phyloP scores from a whole-genome alignment of 768 basidiomycete species.

The Podaxis sp. region DNA sequence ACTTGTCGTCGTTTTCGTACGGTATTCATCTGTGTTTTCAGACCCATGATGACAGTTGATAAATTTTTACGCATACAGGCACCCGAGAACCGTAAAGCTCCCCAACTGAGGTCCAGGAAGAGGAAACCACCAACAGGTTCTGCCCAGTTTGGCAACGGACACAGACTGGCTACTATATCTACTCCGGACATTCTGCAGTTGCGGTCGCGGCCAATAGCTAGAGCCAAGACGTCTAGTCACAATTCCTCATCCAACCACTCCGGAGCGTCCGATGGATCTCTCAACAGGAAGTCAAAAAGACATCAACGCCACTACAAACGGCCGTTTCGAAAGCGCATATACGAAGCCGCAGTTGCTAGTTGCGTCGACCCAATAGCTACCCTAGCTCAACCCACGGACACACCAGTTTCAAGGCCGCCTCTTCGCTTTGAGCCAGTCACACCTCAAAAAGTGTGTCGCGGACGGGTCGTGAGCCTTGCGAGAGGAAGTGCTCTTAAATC shows the following conservation, averaged over 20 bases:
- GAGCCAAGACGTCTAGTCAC: not conserved
- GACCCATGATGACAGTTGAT: not conserved
- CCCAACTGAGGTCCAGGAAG: not conserved
- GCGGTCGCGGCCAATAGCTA: not conserved
- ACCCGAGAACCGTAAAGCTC: not conserved
- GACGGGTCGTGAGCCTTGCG: not conserved
- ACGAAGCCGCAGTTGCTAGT: conserved; percentile 31
- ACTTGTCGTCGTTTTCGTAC: not conserved
- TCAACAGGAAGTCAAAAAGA: not conserved
- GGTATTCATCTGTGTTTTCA: not conserved
- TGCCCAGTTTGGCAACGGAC: not conserved
- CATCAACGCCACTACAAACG: not conserved
- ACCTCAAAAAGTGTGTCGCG: not conserved
- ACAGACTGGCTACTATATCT: not conserved
- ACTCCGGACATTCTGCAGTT: not conserved
- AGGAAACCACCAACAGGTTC: not conserved
- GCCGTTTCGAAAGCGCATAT: conserved; percentile 27
- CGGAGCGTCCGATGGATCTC: not conserved
- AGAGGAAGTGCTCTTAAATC: not conserved
- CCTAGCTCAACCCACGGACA: conserved; percentile 15
- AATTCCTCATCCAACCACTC: not conserved
- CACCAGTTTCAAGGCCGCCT: conserved; percentile 4
- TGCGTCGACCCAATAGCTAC: conserved; percentile 26
- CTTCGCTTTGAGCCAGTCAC: conserved; percentile 14
- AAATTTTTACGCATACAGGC: not conserved